Percentiles rank a stretch among this genome's conserved stretches.
Evolutionary conservation across 805 yeast genomes (phyloP).

Genomic region (Candida xyloterini): DNA sequence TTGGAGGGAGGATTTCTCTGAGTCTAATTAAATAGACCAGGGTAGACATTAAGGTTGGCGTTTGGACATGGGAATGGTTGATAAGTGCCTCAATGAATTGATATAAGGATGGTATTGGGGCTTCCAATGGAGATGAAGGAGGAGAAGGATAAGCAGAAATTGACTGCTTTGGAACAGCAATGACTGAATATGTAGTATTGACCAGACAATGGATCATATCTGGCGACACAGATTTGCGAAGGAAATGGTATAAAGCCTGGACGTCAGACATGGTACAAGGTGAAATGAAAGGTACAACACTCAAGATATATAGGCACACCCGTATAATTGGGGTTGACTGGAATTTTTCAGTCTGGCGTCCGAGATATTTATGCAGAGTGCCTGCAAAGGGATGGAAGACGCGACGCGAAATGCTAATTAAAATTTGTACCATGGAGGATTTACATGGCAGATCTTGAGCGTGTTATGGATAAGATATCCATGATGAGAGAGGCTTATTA

Average conservation of each 20-base stretch:
- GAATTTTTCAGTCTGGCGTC: constrained; percentile 3
- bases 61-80: constrained; percentile 83
- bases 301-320: constrained; percentile 1
- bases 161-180: constrained; percentile 41
- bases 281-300: constrained; percentile 1
- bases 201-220: constrained; percentile 60
- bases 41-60: constrained; percentile 92
- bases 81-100: constrained; percentile 72
- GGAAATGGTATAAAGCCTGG: constrained; percentile 51
- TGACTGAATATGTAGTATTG: constrained; percentile 55
- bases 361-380: constrained; percentile 5
- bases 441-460: neutral
- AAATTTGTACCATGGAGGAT: neutral
- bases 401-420: constrained; percentile 8
- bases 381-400: constrained; percentile 10
- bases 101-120: constrained; percentile 43
- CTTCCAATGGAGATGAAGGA: constrained; percentile 36
- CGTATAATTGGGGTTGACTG: neutral
- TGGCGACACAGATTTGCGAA: constrained; percentile 51
- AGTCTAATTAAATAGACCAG: constrained; percentile 78
- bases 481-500: too few species aligned
- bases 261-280: constrained; percentile 36
- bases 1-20: constrained; percentile 74
- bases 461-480: too few species aligned
- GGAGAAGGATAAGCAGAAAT: constrained; percentile 34